Conservation (phyloP, 306 rosid genomes). For the Carpinus viminea region DNA sequence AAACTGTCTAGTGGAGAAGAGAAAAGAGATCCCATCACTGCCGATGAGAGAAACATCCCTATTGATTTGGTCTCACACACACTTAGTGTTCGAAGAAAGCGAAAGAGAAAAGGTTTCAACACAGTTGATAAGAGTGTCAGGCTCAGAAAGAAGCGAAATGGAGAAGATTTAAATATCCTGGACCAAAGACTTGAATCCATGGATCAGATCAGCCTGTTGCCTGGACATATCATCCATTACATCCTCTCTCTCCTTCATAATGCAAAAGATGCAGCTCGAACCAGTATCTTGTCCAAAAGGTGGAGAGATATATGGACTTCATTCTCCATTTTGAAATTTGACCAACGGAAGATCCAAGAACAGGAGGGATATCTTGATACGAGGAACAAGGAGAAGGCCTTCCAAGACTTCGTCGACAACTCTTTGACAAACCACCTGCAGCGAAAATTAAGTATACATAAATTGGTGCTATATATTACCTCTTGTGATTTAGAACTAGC, state of each 20-base stretch:
- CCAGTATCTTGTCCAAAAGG: conserved; percentile 51
- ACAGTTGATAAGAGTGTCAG: conserved; percentile 7
- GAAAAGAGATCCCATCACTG: background rate
- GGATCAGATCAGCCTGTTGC: conserved; percentile 44
- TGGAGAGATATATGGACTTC: conserved; percentile 60
- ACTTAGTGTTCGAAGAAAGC: conserved; percentile 14
- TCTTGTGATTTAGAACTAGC: conserved; percentile 17
- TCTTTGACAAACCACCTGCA: conserved; percentile 11
- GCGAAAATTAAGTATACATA: conserved; percentile 15
- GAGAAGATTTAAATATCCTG: conserved; percentile 9
- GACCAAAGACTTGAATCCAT: conserved; percentile 14
- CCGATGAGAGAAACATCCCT: background rate
- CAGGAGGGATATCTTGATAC: conserved; percentile 16
- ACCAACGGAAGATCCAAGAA: conserved; percentile 32
- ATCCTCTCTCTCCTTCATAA: conserved; percentile 43
- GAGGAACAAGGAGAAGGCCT: conserved; percentile 2
- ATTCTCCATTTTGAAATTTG: conserved; percentile 40
- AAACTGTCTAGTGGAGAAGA: background rate
- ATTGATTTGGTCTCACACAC: background rate
- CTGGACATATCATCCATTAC: conserved; percentile 49
- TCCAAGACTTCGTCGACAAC: conserved; percentile 24
- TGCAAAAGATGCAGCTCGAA: conserved; percentile 43
- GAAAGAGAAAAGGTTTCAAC: background rate
- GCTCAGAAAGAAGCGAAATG: conserved; percentile 7
- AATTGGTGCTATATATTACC: conserved; percentile 33